Evolutionary conservation across 148 eudicot genomes (phyloP).

Genomic region (Vaccinium macrocarpon): DNA sequence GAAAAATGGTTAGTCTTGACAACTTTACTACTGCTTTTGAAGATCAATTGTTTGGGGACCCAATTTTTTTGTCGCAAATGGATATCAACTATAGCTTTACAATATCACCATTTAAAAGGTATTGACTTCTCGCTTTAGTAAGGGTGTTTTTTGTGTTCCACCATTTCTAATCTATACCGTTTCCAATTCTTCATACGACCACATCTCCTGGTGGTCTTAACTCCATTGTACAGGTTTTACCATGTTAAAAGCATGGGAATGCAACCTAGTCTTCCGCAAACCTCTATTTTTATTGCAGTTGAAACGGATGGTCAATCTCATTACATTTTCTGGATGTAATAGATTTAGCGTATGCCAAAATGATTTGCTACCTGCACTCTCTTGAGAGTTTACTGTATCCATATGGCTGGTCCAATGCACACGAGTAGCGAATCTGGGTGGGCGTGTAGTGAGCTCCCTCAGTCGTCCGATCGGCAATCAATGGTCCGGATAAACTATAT

Average conservation of each 20-base stretch:
- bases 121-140: background rate
- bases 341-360: background rate
- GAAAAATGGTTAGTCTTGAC: conserved; percentile 78
- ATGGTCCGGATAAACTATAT: too few species aligned
- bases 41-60: background rate
- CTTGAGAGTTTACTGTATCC: background rate
- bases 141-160: background rate
- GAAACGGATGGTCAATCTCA: background rate
- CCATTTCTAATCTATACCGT: background rate
- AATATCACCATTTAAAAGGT: background rate
- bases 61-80: background rate
- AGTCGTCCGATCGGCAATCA: too few species aligned
- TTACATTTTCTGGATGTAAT: background rate
- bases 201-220: background rate
- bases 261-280: too few species aligned
- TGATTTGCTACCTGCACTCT: background rate
- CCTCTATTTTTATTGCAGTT: background rate
- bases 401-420: background rate
- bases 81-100: background rate
- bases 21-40: background rate
- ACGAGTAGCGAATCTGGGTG: too few species aligned
- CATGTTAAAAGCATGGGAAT: background rate
- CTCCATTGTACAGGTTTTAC: background rate
- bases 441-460: too few species aligned
- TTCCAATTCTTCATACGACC: background rate